Base-by-base conservation (phyloP, 2,329 filamentous ascomycete species). In the Pseudogymnoascus sp. region DNA sequence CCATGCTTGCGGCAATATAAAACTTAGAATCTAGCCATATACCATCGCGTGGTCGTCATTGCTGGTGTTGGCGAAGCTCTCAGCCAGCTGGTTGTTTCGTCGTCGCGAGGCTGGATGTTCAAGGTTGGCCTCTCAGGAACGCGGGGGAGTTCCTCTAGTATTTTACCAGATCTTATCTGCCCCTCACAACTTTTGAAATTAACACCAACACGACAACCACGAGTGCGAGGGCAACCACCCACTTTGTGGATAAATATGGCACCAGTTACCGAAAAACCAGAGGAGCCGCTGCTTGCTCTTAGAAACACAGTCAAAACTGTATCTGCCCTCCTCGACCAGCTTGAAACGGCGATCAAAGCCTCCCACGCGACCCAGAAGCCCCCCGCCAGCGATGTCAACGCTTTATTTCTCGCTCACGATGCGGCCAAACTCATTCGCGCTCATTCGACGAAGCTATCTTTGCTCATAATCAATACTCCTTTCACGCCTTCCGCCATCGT, bases 391-490 rank as follows among this genome's bases (percentile, higher is more conserved):
- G 63, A 67, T 23, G 50, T 84, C 71, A 75, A 88, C 66, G 80
- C 85, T 8, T 81, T 96, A 23, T 77, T 84, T 12, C 81, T 93
- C 64, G 84, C 92, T 35, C 82, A 84, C 69, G 88, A 92, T 69
- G 83, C 89, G 0, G 84, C 90, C 0, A 83, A 81, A 25, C 80
- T 95, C 4, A 84, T 96, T 64, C 87, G 85, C 72, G 90, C 92
- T 0, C 91, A 97, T 72, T 84, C 87, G 1, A 96, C 92, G 5
- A 96, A 96, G 66, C 81, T 97, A 25, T 93, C 90, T 0, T 86
- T 97, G 0, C 82, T 97, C 11, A 84, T 94, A 1, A 89, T 95
- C 70, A 96, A 90, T 70, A 83, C 90, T 16, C 92, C 93, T 0
- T 95, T 96, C 68, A 94, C 92, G 0, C 86, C 90, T 0, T 86